A percentile compares a stretch with the other conserved stretches of the same genome.
Conservation (phyloP, 176 grass and related monocot species). For the Coix lacrymajobi region DNA sequence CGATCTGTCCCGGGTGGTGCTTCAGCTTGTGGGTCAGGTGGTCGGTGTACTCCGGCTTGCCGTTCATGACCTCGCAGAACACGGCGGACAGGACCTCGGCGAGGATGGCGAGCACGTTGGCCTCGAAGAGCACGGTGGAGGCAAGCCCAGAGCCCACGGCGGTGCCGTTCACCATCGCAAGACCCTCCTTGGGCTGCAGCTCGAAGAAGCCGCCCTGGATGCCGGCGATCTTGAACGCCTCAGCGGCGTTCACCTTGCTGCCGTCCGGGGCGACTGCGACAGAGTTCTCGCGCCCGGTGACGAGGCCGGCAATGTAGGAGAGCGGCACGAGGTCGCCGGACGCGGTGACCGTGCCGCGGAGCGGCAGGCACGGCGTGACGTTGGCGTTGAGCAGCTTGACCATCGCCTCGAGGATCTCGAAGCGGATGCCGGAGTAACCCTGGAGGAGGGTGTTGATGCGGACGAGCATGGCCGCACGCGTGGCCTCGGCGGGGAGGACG, state of each 20-base stretch:
- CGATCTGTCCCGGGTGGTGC: conserved; percentile 79
- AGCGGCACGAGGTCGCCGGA: conserved; percentile 60
- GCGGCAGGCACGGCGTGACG: conserved; percentile 51
- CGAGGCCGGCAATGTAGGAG: conserved; percentile 49
- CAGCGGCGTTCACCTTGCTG: conserved; percentile 17
- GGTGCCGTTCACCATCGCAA: conserved; percentile 73
- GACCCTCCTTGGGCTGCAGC: conserved; percentile 72
- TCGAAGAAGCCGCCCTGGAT: conserved; percentile 50
- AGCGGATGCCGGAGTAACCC: conserved; percentile 57
- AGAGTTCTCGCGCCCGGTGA: conserved; percentile 34
- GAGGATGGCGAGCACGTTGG: conserved; percentile 43
- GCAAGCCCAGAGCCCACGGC: conserved; percentile 73
- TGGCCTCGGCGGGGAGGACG: conserved; percentile 32
- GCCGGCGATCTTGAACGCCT: conserved; percentile 27
- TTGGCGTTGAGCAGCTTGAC: conserved; percentile 44
- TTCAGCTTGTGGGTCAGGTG: conserved; percentile 81
- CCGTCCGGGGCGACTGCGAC: neutral
- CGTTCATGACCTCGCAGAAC: conserved; percentile 81
- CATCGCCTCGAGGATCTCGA: conserved; percentile 59
- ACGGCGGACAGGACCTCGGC: conserved; percentile 58
- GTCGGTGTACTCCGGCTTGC: conserved; percentile 79
- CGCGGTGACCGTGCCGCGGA: conserved; percentile 55
- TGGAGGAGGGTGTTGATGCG: conserved; percentile 65
- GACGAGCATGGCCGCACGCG: conserved; percentile 52
- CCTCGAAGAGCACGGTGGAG: conserved; percentile 56